Evolutionary conservation across 768 basidiomycete genomes (phyloP).

Genomic region (Calocybe indica): DNA sequence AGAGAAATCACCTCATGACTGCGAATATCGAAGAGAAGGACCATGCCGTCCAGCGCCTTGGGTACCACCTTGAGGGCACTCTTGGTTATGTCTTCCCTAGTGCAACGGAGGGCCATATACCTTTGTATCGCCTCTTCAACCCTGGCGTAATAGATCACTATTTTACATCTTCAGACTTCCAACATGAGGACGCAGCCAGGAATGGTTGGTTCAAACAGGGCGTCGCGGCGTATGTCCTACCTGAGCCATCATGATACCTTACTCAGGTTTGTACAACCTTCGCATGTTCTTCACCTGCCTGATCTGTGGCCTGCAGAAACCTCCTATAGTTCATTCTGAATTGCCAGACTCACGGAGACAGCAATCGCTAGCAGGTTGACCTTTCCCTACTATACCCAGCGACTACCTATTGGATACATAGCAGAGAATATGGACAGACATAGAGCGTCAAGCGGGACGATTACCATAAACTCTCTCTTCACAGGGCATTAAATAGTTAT

Average conservation of each 20-base stretch:
- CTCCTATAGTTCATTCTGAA: too few species aligned
- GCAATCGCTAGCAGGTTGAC: too few species aligned
- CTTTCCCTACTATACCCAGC: too few species aligned
- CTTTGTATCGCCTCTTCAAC: slow-evolving; percentile 14
- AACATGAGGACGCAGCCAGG: slow-evolving; percentile 15
- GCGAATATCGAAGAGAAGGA: slow-evolving; percentile 10
- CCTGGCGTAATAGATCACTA: slow-evolving; percentile 12
- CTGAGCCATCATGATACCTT: not conserved
- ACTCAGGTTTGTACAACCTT: not conserved
- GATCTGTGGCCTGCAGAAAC: not conserved
- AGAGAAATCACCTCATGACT: slow-evolving; percentile 15
- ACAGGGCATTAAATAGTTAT: too few species aligned
- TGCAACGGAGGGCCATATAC: slow-evolving; percentile 10
- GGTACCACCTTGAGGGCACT: slow-evolving; percentile 15
- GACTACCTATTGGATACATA: too few species aligned
- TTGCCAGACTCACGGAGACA: too few species aligned
- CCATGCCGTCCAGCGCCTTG: slow-evolving; percentile 12
- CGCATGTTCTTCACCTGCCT: not conserved
- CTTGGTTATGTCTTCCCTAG: slow-evolving; percentile 13
- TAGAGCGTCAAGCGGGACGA: too few species aligned
- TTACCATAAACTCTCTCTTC: too few species aligned
- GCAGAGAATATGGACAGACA: too few species aligned
- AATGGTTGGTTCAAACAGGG: slow-evolving; percentile 16
- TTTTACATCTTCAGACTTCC: slow-evolving; percentile 13
- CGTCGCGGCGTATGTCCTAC: slow-evolving; percentile 11